These are phyloP conservation scores for Penicillium sp. DNA, from an alignment of 2,329 filamentous ascomycete genomes.

Conservation along the genomic window DNA sequence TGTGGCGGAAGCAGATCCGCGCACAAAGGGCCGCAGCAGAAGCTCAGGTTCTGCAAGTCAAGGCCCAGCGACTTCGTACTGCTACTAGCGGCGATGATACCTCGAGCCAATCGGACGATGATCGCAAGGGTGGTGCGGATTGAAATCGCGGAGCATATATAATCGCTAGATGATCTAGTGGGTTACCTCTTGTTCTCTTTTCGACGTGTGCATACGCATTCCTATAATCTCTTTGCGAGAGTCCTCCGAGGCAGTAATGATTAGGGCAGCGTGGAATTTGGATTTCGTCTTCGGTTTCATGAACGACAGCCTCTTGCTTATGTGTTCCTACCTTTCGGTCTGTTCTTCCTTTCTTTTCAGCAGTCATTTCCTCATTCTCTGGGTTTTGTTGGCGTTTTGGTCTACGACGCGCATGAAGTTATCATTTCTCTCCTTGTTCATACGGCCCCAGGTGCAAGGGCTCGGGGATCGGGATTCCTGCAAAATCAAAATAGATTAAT, in stretches of 20 bases:
- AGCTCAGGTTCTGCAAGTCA: constrained; percentile 48
- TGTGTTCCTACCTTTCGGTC: constrained; percentile 4
- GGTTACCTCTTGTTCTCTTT: constrained; percentile 60
- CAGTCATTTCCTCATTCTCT: constrained; percentile 10
- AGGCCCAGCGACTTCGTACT: constrained; percentile 43
- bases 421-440: constrained; percentile 25
- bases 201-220: constrained; percentile 24
- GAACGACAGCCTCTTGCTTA: constrained; percentile 7
- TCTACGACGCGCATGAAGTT: constrained; percentile 31
- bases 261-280: constrained; percentile 10
- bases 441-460: constrained; percentile 18
- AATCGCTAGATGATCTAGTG: constrained; percentile 61
- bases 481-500: constrained; percentile 29
- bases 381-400: constrained; percentile 31
- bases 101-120: constrained; percentile 50
- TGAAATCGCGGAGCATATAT: constrained; percentile 43
- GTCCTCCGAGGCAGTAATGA: constrained; percentile 14
- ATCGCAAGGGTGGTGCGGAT: constrained; percentile 31
- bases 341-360: background rate
- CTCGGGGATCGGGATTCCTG: constrained; percentile 19
- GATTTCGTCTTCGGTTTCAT: constrained; percentile 3
- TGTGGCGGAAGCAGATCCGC: constrained; percentile 86
- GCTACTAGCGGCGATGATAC: constrained; percentile 46
- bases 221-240: constrained; percentile 15
- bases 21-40: constrained; percentile 67